Evolutionary conservation across 148 eudicot species (phyloP), one percentile per base, ranked within the genome.

Genomic region (Oxyria digyna): DNA sequence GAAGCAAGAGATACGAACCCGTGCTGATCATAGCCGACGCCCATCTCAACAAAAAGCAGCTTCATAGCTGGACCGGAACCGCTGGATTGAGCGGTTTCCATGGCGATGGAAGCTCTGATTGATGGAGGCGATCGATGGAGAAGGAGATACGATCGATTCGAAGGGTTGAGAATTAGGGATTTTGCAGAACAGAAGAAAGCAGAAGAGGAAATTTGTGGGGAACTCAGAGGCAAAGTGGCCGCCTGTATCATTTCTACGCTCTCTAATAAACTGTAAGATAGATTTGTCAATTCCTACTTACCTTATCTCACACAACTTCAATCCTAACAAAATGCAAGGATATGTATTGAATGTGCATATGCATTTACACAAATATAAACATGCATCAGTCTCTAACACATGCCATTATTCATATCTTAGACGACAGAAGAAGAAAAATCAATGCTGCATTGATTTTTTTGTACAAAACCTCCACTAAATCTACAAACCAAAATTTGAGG

Each of bases 11-110:
- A 24, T 8, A 71, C 68, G 15, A 72, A 93, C 98, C 98, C 98
- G 67, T 90, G 97, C 77, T 94, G 98, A 75, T 94, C 91, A 40
- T 94, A 90, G 23, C 98, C 98, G 27, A 94, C 98, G 38, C 98
- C 98, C 97, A 94, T 94, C 75, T 94, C 98, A 31, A 94, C 98
- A 66, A 94, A 94, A 63, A 94, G 78, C 67, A 90, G 89, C 62
- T 72, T 88, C 41, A 82, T 82, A 69, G 62, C 73, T n/a, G 91
- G 87, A 6, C 79, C 82, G 4, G 71, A 42, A 9, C 62, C 76
- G 15, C n/a, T n/a, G 21, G 38, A 27, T 8, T 63, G 21, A 32
- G 41, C 26, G 31, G 66, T 33, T 40, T 79, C 77, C 72, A 67
- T 65, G 62, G 83, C 64, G 32, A 69, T 49, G 35, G 78, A 46